phyloP scores from a whole-genome alignment of 768 basidiomycete species.

The Favolaschia claudopus region DNA sequence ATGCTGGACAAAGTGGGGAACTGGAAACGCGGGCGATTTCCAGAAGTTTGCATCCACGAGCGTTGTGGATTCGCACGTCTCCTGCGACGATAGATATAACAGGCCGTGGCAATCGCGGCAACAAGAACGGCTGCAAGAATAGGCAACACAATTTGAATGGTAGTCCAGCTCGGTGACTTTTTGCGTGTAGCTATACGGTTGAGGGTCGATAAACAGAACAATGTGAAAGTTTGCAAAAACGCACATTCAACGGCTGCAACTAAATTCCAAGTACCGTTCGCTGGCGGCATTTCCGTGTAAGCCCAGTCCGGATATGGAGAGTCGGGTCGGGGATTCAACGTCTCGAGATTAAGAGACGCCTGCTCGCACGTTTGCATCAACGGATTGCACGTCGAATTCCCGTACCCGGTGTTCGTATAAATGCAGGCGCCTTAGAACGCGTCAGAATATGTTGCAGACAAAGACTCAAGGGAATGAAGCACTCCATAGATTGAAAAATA shows the following conservation, averaged over 20 bases:
- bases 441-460: too few species aligned
- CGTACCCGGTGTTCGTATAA: not conserved
- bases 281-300: constrained; percentile 7
- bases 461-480: too few species aligned
- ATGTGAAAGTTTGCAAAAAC: not conserved
- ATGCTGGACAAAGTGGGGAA: constrained; percentile 17
- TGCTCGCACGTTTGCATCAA: constrained; percentile 9
- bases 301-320: constrained; percentile 18
- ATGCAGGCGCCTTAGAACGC: too few species aligned
- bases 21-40: constrained; percentile 18
- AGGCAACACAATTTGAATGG: constrained; percentile 18
- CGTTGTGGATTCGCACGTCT: not conserved
- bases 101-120: not conserved
- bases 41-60: constrained; percentile 17
- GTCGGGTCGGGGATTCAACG: not conserved
- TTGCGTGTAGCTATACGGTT: constrained; percentile 15
- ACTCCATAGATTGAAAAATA: constrained; percentile 25
- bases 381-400: constrained; percentile 3
- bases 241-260: constrained; percentile 19
- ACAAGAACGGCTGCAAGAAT: constrained; percentile 16
- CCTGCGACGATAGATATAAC: constrained; percentile 8
- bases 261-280: constrained; percentile 17
- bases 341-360: constrained; percentile 12
- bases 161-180: constrained; percentile 9
- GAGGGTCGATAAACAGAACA: not conserved